A percentile compares a stretch with the other conserved stretches of the same genome.
Evolutionary conservation across 257 asterid species (phyloP).

Genomic region (Lithospermum erythrorhizon): DNA sequence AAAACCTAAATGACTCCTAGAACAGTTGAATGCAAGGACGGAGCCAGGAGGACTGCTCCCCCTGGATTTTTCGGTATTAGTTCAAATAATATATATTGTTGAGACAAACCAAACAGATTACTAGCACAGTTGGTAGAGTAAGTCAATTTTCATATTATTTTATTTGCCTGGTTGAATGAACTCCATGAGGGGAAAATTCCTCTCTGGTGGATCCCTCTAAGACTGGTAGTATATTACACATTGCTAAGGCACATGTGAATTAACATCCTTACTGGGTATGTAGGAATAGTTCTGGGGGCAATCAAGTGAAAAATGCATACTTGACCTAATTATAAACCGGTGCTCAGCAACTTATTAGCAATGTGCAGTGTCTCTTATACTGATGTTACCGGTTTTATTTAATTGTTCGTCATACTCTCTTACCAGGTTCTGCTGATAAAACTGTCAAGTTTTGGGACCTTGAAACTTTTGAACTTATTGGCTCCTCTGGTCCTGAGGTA

Average conservation of each 20-base stretch:
- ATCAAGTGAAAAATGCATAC: neutral
- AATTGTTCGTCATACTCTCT: neutral
- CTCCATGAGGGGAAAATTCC: too few species aligned
- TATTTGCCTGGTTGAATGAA: too few species aligned
- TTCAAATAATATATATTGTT: too few species aligned
- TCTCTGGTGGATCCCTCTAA: too few species aligned
- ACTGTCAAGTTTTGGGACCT: conserved; percentile 97
- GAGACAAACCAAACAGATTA: too few species aligned
- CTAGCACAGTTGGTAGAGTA: too few species aligned
- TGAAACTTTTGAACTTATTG: conserved; percentile 98
- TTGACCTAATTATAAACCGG: neutral
- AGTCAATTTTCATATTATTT: too few species aligned
- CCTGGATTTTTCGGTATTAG: too few species aligned
- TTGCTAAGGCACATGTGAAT: neutral
- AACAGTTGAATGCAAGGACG: too few species aligned
- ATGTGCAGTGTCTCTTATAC: neutral
- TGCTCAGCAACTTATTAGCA: neutral
- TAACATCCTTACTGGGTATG: neutral
- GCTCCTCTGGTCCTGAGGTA: conserved; percentile 93
- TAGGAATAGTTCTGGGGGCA: neutral
- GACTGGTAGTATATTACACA: too few species aligned
- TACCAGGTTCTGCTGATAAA: conserved; percentile 91
- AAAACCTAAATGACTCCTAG: too few species aligned
- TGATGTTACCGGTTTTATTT: neutral
- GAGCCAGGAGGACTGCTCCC: too few species aligned